Percentiles rank a stretch among this genome's conserved stretches.
Conservation (phyloP, 495 filamentous ascomycete species). For the Extremus antarcticus region DNA sequence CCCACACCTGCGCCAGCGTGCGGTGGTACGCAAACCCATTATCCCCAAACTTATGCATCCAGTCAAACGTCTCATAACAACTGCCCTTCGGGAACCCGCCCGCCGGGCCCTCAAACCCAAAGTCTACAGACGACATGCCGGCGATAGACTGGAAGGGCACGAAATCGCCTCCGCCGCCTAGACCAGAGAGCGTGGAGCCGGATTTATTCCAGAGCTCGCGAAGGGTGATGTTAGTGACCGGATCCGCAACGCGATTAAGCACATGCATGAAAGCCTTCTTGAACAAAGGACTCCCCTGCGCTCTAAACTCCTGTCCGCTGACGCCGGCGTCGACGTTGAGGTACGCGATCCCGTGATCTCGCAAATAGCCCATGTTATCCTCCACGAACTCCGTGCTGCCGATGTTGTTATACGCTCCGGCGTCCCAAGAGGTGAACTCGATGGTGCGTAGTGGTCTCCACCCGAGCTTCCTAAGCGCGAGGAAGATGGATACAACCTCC, state of each 20-base stretch:
- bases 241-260: constrained; percentile 63
- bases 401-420: constrained; percentile 81
- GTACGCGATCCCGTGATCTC: constrained; percentile 62
- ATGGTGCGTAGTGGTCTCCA: constrained; percentile 92
- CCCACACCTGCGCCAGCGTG: constrained; percentile 66
- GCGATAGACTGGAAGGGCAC: constrained; percentile 88
- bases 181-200: constrained; percentile 45
- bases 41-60: constrained; percentile 70
- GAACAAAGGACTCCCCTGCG: constrained; percentile 68
- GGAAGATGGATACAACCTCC: constrained; percentile 75
- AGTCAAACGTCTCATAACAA: constrained; percentile 81
- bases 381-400: constrained; percentile 95
- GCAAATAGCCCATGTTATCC: constrained; percentile 45
- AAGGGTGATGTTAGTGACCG: constrained; percentile 58
- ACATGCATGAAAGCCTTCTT: constrained; percentile 57
- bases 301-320: constrained; percentile 59
- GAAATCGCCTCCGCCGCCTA: constrained; percentile 79
- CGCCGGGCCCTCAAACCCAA: constrained; percentile 60
- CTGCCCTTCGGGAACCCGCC: constrained; percentile 61
- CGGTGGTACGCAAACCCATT: constrained; percentile 75
- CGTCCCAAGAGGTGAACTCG: constrained; percentile 93
- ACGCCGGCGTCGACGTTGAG: constrained; percentile 88
- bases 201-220: constrained; percentile 65
- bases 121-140: constrained; percentile 81
- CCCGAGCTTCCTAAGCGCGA: constrained; percentile 57